Conservation (phyloP, 2,329 filamentous ascomycete genomes). For the Trichophyton simii region DNA sequence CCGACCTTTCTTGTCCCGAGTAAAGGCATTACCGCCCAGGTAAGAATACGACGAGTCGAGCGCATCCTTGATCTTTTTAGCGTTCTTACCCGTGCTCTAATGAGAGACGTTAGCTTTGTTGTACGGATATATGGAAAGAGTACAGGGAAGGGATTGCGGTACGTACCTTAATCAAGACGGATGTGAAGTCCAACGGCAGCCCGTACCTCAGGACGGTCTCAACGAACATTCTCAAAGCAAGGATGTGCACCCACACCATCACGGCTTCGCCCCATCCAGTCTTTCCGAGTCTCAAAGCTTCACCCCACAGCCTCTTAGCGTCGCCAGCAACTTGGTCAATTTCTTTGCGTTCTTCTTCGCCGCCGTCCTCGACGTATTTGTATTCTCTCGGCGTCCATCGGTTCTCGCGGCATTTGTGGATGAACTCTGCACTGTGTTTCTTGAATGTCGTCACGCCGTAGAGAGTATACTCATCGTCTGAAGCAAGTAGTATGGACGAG, state of each 20-base stretch:
- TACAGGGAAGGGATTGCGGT: neutral
- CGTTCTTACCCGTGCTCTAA: conserved; percentile 70
- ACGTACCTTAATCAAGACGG: conserved; percentile 68
- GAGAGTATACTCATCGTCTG: conserved; percentile 80
- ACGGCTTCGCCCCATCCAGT: conserved; percentile 95
- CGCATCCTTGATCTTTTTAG: conserved; percentile 63
- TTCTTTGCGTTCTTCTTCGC: conserved; percentile 79
- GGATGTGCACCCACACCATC: conserved; percentile 89
- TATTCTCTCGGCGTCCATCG: conserved; percentile 94
- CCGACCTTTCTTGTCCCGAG: conserved; percentile 82
- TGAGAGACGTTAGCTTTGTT: conserved; percentile 8
- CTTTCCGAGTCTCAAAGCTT: conserved; percentile 71
- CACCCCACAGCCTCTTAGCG: conserved; percentile 84
- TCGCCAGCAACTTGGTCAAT: conserved; percentile 69
- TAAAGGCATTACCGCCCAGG: conserved; percentile 86
- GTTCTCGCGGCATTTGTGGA: conserved; percentile 81
- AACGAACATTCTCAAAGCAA: conserved; percentile 86
- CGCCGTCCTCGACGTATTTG: conserved; percentile 80
- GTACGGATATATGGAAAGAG: neutral
- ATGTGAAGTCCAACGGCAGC: conserved; percentile 77
- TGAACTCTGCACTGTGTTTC: conserved; percentile 74
- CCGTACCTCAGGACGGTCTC: conserved; percentile 97
- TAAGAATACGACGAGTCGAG: conserved; percentile 82
- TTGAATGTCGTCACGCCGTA: conserved; percentile 89
- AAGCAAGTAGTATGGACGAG: conserved; percentile 64